Percentiles rank a stretch among this genome's conserved stretches.
phyloP scores from a whole-genome alignment of 208 protist species.

The Leishmania lainsoni region DNA sequence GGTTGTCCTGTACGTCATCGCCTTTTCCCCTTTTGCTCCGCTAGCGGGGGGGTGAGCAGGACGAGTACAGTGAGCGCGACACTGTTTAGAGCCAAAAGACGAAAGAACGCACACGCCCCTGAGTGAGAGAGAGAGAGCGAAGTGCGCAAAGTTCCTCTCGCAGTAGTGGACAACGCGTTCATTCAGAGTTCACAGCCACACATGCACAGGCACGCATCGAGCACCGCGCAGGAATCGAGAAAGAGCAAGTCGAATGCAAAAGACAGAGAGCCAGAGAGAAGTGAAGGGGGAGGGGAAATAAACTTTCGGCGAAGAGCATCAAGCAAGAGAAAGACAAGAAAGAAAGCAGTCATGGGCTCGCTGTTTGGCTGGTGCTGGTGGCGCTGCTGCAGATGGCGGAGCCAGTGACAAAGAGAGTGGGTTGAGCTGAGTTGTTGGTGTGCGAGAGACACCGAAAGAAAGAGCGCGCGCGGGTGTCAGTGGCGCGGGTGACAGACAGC shows the following conservation, averaged over 20 bases:
- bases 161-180: not conserved
- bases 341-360: not conserved
- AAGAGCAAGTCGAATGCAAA: not conserved
- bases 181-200: not conserved
- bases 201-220: too few relatives aligned
- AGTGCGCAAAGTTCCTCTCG: not conserved
- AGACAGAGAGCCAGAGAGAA: not conserved
- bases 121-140: not conserved
- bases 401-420: not conserved
- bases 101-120: not conserved
- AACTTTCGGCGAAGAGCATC: not conserved
- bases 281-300: not conserved
- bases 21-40: not conserved
- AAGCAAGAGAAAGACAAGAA: not conserved
- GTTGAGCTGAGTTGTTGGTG: not conserved
- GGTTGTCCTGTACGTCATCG: not conserved
- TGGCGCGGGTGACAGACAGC: not conserved
- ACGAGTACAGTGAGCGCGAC: not conserved
- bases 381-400: not conserved
- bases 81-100: not conserved
- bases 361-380: not conserved
- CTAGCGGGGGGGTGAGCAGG: not conserved
- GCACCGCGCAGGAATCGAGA: too few relatives aligned
- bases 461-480: not conserved
- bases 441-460: not conserved